phyloP scores from a whole-genome alignment of 129 eudicot species.

The Lactuca sativa region DNA sequence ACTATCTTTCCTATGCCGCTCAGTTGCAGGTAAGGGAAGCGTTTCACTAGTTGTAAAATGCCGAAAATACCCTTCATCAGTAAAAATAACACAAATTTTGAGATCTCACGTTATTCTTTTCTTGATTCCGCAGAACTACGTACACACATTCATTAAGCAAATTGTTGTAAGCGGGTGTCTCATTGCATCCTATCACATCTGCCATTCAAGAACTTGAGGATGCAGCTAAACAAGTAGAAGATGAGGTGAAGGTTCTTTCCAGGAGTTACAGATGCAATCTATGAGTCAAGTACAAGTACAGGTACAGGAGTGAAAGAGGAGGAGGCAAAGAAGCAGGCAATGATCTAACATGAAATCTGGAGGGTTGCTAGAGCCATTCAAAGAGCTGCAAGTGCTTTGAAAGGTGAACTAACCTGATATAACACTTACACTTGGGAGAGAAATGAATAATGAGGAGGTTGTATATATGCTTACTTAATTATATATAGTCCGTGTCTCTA shows the following conservation, averaged over 20 bases:
- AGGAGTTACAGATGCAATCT: slow-evolving; percentile 61
- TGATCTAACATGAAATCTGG: slow-evolving; percentile 86
- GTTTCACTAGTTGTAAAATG: background rate
- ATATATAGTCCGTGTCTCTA: slow-evolving; percentile 11
- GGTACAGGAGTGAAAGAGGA: background rate
- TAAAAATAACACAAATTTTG: background rate
- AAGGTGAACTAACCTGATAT: slow-evolving; percentile 54
- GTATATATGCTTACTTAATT: slow-evolving; percentile 8
- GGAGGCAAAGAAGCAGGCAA: slow-evolving; percentile 32
- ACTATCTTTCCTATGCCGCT: slow-evolving; percentile 70
- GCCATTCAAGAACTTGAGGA: slow-evolving; percentile 59
- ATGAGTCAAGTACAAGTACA: slow-evolving; percentile 3
- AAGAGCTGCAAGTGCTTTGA: slow-evolving; percentile 65
- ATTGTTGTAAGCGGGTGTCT: slow-evolving; percentile 44
- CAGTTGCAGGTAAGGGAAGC: slow-evolving; percentile 57
- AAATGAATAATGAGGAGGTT: background rate
- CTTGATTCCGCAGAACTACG: slow-evolving; percentile 51
- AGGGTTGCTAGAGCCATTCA: slow-evolving; percentile 84
- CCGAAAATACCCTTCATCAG: background rate
- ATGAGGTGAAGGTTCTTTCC: slow-evolving; percentile 89
- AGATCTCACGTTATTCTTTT: background rate
- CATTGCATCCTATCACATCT: slow-evolving; percentile 58
- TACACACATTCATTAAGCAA: slow-evolving; percentile 37
- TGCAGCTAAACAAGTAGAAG: slow-evolving; percentile 60
- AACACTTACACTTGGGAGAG: background rate